Evolutionary conservation across 176 grass and related monocot species (phyloP).

Genomic region (Juncus inflexus): DNA sequence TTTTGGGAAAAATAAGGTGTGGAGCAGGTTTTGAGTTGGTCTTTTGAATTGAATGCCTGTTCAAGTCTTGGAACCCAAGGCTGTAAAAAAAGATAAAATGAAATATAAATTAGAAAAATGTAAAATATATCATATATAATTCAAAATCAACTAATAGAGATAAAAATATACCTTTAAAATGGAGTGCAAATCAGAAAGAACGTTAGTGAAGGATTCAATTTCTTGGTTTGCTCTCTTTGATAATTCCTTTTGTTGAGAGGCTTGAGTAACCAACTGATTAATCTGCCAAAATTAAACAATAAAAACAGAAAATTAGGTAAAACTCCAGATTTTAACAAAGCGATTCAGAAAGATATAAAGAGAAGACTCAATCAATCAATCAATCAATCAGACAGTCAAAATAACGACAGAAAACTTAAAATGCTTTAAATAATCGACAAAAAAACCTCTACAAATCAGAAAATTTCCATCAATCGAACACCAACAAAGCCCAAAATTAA

Average conservation of each 20-base stretch:
- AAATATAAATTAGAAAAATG: not conserved
- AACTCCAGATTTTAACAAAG: too few relatives aligned
- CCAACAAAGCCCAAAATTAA: slow-evolving; percentile 15
- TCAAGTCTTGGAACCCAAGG: slow-evolving; percentile 65
- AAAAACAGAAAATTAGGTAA: slow-evolving; percentile 2
- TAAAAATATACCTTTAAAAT: slow-evolving; percentile 62
- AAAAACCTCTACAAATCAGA: not conserved
- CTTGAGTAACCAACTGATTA: slow-evolving; percentile 52
- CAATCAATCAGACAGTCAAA: too few relatives aligned
- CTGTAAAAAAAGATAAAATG: slow-evolving; percentile 35
- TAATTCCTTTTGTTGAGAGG: slow-evolving; percentile 42
- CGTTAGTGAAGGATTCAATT: slow-evolving; percentile 58
- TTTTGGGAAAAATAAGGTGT: slow-evolving; percentile 9
- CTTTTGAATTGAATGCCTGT: slow-evolving; percentile 37
- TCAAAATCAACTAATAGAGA: slow-evolving; percentile 12
- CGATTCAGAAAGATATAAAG: too few relatives aligned
- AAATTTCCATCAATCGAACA: slow-evolving; percentile 17
- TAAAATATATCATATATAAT: not conserved
- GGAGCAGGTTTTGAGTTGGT: slow-evolving; percentile 18
- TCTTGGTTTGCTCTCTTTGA: slow-evolving; percentile 53
- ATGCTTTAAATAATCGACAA: too few relatives aligned
- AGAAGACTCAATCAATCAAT: too few relatives aligned
- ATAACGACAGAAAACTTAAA: too few relatives aligned
- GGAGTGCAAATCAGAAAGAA: slow-evolving; percentile 53
- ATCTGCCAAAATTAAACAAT: slow-evolving; percentile 40